Evolutionary conservation across 352 stramenopile genomes (phyloP).

Genomic region (Globisporangium spinosum): DNA sequence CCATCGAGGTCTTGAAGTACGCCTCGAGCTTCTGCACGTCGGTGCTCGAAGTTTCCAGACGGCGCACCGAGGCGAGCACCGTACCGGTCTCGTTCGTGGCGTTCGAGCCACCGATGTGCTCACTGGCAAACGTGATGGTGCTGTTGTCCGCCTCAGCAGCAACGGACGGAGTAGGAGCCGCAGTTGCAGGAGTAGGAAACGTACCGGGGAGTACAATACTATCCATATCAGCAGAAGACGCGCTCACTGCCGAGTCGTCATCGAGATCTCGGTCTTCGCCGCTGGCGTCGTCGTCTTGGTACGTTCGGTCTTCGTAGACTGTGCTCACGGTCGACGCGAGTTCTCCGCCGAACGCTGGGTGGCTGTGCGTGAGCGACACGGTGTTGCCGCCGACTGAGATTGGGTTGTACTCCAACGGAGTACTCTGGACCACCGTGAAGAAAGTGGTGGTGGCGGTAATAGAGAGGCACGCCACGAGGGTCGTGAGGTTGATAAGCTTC

Average conservation of each 20-base stretch:
- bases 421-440: conserved; percentile 10
- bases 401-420: conserved; percentile 24
- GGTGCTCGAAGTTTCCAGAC: conserved; percentile 25
- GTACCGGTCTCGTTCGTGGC: neutral
- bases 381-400: conserved; percentile 24
- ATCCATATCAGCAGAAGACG: neutral
- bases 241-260: neutral
- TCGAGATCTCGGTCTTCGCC: conserved; percentile 7
- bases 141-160: conserved; percentile 4
- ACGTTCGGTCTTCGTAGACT: conserved; percentile 22
- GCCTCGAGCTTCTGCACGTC: conserved; percentile 35
- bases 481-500: conserved; percentile 10
- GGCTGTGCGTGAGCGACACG: conserved; percentile 28
- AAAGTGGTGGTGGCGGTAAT: conserved; percentile 1
- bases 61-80: conserved; percentile 12
- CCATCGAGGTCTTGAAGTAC: conserved; percentile 31
- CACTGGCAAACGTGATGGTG: conserved; percentile 12
- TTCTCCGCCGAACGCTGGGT: conserved; percentile 34
- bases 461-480: conserved; percentile 14
- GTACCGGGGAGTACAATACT: neutral
- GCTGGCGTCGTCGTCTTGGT: conserved; percentile 17
- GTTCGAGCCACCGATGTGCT: conserved; percentile 9
- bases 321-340: conserved; percentile 15
- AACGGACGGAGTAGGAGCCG: neutral
- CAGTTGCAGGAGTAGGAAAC: neutral